Percentiles rank a stretch among this genome's conserved stretches.
Evolutionary conservation across 352 stramenopile species (phyloP).

Genomic region (Globisporangium perplexum): DNA sequence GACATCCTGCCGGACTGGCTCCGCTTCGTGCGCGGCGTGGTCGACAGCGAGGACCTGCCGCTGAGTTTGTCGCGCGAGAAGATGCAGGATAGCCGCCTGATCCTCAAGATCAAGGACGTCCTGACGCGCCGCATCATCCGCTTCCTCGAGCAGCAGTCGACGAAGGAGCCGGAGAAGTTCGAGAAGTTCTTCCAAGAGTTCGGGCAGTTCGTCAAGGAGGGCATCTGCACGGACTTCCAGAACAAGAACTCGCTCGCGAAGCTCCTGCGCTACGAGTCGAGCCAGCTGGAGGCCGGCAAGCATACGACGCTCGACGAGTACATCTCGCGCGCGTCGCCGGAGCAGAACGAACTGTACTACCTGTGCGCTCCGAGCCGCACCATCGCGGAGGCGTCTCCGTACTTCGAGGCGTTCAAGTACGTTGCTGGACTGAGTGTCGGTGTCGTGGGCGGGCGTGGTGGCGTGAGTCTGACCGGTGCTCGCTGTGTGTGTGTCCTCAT

Average conservation of each 20-base stretch:
- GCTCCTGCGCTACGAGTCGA: constrained; percentile 98
- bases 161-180: constrained; percentile 96
- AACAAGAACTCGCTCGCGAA: constrained; percentile 93
- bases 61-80: constrained; percentile 98
- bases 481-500: background rate
- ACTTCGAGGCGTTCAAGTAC: constrained; percentile 99
- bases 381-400: constrained; percentile 95
- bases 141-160: constrained; percentile 81
- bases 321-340: constrained; percentile 90
- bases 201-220: constrained; percentile 97
- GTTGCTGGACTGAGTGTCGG: constrained; percentile 9
- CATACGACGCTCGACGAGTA: constrained; percentile 98
- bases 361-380: constrained; percentile 93
- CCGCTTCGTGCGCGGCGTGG: constrained; percentile 82
- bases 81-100: constrained; percentile 97
- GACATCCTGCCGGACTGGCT: constrained; percentile 99
- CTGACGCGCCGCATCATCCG: constrained; percentile 92
- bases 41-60: constrained; percentile 99
- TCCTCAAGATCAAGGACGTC: constrained; percentile 96
- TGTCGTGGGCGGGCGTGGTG: background rate
- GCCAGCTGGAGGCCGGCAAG: constrained; percentile 87
- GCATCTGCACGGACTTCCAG: constrained; percentile 93
- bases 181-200: constrained; percentile 98
- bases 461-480: background rate
- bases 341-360: constrained; percentile 99